phyloP scores from a whole-genome alignment of 805 yeast genomes.

The Candida orba region DNA sequence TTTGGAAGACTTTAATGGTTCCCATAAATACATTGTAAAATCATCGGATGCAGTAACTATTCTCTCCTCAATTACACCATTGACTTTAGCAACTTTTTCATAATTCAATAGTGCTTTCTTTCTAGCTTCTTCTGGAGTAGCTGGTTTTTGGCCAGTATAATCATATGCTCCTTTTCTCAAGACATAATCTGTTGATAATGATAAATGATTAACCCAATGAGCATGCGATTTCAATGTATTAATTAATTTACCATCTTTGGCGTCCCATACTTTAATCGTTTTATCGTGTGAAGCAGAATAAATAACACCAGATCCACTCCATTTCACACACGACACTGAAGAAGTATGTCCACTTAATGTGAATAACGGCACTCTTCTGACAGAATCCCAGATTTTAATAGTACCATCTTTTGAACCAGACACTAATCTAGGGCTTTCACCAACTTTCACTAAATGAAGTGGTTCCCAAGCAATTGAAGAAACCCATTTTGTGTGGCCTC shows the following conservation, averaged over 20 bases:
- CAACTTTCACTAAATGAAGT: slow-evolving; percentile 62
- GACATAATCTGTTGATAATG: slow-evolving; percentile 85
- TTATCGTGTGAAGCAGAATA: slow-evolving; percentile 94
- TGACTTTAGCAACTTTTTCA: slow-evolving; percentile 50
- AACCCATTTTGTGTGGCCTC: slow-evolving; percentile 86
- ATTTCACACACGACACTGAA: slow-evolving; percentile 90
- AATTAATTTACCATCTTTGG: slow-evolving; percentile 65
- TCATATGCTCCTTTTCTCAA: slow-evolving; percentile 86
- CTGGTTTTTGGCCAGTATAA: slow-evolving; percentile 46
- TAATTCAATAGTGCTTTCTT: slow-evolving; percentile 42
- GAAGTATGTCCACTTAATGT: slow-evolving; percentile 84
- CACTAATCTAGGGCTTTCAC: slow-evolving; percentile 63
- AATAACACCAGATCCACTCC: slow-evolving; percentile 86
- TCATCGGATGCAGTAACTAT: slow-evolving; percentile 95
- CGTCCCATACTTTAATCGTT: slow-evolving; percentile 88
- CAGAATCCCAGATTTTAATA: slow-evolving; percentile 82
- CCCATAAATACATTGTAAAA: slow-evolving; percentile 97
- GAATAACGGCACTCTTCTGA: slow-evolving; percentile 53
- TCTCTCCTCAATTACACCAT: slow-evolving; percentile 67
- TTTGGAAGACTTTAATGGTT: slow-evolving; percentile 70
- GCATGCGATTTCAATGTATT: slow-evolving; percentile 85
- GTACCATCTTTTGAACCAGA: slow-evolving; percentile 92
- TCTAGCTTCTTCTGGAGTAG: slow-evolving; percentile 38
- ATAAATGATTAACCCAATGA: slow-evolving; percentile 96
- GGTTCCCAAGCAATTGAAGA: slow-evolving; percentile 94